Percentiles rank a stretch among this genome's conserved stretches.
Conservation (phyloP, 1,284 basidiomycete genomes). For the Papiliotrema fonsecae region DNA sequence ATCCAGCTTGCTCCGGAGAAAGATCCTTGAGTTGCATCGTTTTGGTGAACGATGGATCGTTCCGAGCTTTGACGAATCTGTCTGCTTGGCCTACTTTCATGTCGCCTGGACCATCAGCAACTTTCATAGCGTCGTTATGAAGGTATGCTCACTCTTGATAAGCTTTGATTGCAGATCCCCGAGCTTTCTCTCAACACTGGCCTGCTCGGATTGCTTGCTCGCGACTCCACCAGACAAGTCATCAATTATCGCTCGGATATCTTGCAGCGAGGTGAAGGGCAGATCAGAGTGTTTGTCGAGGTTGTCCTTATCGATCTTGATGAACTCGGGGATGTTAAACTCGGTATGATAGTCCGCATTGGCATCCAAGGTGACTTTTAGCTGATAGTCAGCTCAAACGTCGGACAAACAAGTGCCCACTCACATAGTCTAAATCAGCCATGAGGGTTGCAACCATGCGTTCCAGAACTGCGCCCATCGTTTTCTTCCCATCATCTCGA, state of each 20-base stretch:
- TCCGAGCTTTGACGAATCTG: conserved; percentile 50
- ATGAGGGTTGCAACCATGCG: conserved; percentile 46
- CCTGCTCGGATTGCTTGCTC: conserved; percentile 24
- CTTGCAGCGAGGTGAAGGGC: conserved; percentile 31
- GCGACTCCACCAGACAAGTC: conserved; percentile 27
- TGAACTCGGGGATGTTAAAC: conserved; percentile 15
- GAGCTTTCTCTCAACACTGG: conserved; percentile 37
- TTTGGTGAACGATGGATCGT: conserved; percentile 51
- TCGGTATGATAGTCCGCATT: conserved; percentile 32
- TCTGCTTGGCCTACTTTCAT: conserved; percentile 50
- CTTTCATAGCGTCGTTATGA: background rate
- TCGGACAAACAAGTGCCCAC: background rate
- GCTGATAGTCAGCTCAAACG: conserved; percentile 20
- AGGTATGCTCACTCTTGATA: conserved; percentile 47
- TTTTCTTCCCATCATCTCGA: conserved; percentile 18
- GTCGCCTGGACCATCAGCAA: conserved; percentile 38
- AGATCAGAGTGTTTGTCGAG: conserved; percentile 29
- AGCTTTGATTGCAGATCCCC: conserved; percentile 48
- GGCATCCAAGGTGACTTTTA: conserved; percentile 33
- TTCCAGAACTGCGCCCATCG: conserved; percentile 32
- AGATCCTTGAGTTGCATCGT: conserved; percentile 51
- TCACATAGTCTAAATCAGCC: conserved; percentile 29
- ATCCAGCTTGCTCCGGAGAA: conserved; percentile 52
- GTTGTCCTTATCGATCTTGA: conserved; percentile 23
- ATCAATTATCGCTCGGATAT: conserved; percentile 24